A percentile compares a stretch with the other conserved stretches of the same genome.
Evolutionary conservation across 257 asterid genomes (phyloP).

Genomic region (Hygrophila difformis): DNA sequence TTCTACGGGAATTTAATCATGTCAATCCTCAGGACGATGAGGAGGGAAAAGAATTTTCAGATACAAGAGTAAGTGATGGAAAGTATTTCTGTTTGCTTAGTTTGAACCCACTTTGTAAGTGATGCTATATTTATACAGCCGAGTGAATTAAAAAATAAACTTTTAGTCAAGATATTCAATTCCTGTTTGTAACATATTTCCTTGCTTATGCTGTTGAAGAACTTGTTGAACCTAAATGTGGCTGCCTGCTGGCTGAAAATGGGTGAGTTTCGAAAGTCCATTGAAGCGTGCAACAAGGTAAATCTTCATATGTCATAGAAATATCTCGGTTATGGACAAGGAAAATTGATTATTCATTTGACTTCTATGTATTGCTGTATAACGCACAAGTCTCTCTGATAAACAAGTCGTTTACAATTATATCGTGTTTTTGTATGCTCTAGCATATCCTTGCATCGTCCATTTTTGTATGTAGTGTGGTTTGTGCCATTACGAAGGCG

Average conservation of each 20-base stretch:
- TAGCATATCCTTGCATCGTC: no score
- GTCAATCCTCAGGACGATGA: conserved; percentile 96
- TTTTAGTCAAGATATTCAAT: neutral
- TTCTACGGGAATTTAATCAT: conserved; percentile 93
- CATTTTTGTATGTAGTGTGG: no score
- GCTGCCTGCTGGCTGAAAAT: conserved; percentile 93
- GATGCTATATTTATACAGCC: no score
- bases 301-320: conserved; percentile 1
- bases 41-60: conserved; percentile 91
- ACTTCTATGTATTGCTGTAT: no score
- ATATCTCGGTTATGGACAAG: neutral
- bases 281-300: conserved; percentile 95
- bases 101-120: neutral
- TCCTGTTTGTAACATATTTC: neutral
- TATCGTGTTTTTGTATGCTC: no score
- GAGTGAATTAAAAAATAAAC: no score
- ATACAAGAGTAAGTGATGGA: conserved; percentile 61
- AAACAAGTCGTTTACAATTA: no score
- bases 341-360: conserved; percentile 7
- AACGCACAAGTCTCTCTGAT: no score
- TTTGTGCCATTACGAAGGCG: no score
- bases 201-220: conserved; percentile 36
- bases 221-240: conserved; percentile 82
- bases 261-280: conserved; percentile 79
- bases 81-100: conserved; percentile 12